Conservation (phyloP, 164 flowering plant genomes). For the Magnolia kwangsiensis region DNA sequence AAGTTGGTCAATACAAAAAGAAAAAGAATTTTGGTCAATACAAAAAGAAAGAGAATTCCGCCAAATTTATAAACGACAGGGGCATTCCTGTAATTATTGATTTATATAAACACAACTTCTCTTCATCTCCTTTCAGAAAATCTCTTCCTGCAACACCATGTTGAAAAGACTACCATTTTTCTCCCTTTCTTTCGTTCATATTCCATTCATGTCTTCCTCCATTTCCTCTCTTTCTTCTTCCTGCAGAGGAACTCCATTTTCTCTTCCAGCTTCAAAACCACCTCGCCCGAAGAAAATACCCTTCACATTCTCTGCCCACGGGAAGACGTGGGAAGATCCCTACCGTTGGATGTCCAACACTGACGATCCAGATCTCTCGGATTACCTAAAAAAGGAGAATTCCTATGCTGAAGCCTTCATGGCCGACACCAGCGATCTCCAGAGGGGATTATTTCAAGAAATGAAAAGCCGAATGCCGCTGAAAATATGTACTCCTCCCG, state of each 20-base stretch:
- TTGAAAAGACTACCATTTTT: constrained; percentile 10
- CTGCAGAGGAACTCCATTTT: constrained; percentile 27
- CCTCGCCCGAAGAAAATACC: constrained; percentile 82
- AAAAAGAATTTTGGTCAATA: neutral
- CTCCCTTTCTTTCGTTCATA: constrained; percentile 8
- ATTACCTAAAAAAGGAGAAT: constrained; percentile 60
- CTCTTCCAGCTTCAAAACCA: constrained; percentile 12
- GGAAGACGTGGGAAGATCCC: constrained; percentile 66
- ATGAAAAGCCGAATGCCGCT: constrained; percentile 66
- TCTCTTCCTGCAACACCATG: neutral
- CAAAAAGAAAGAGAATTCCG: neutral
- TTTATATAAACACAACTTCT: neutral
- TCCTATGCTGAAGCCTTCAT: constrained; percentile 70
- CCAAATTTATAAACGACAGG: neutral
- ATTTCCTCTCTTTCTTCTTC: constrained; percentile 33
- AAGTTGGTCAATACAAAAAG: neutral
- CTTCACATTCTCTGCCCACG: constrained; percentile 57
- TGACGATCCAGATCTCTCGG: constrained; percentile 62
- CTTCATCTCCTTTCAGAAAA: neutral
- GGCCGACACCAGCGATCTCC: constrained; percentile 60
- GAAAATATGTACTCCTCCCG: constrained; percentile 65
- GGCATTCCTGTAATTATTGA: neutral
- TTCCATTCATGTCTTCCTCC: constrained; percentile 21
- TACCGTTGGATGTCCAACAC: constrained; percentile 85
- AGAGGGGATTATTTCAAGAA: constrained; percentile 46